These are phyloP conservation scores for Phytophthora pseudosyringae DNA, from an alignment of 352 stramenopile genomes.

Conservation along the genomic window DNA sequence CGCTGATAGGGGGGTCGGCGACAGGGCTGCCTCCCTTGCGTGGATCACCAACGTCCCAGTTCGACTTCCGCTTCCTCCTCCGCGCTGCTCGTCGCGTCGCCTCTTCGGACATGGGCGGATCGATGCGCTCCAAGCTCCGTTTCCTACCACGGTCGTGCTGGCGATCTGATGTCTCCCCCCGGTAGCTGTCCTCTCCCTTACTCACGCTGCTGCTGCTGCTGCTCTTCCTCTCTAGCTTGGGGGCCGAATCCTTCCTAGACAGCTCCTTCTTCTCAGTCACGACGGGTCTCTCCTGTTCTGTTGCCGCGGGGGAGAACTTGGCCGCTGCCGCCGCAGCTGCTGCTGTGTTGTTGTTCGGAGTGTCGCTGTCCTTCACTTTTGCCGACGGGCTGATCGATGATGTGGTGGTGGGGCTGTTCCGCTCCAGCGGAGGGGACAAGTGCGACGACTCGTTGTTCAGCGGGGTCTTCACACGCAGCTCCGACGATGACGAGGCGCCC, in stretches of 20 bases:
- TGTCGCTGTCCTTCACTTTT: conserved; percentile 55
- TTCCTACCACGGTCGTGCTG: conserved; percentile 43
- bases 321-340: conserved; percentile 18
- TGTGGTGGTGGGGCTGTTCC: conserved; percentile 44
- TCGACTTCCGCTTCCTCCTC: conserved; percentile 72
- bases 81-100: conserved; percentile 66
- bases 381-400: conserved; percentile 61
- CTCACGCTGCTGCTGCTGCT: conserved; percentile 38
- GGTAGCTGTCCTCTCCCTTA: conserved; percentile 22
- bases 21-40: conserved; percentile 47
- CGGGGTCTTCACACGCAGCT: conserved; percentile 57
- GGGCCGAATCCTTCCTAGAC: conserved; percentile 11
- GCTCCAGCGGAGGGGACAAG: conserved; percentile 55
- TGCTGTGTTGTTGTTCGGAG: conserved; percentile 32
- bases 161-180: conserved; percentile 22
- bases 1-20: conserved; percentile 36
- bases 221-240: conserved; percentile 30
- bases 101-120: conserved; percentile 55
- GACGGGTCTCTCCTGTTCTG: conserved; percentile 12
- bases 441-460: conserved; percentile 53
- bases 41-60: conserved; percentile 87
- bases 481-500: conserved; percentile 15
- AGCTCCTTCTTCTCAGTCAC: conserved; percentile 27
- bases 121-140: conserved; percentile 45
- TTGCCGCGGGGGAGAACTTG: conserved; percentile 33